phyloP scores from a whole-genome alignment of 225 moss, liverwort and hornwort species.

The Lunularia cruciata region DNA sequence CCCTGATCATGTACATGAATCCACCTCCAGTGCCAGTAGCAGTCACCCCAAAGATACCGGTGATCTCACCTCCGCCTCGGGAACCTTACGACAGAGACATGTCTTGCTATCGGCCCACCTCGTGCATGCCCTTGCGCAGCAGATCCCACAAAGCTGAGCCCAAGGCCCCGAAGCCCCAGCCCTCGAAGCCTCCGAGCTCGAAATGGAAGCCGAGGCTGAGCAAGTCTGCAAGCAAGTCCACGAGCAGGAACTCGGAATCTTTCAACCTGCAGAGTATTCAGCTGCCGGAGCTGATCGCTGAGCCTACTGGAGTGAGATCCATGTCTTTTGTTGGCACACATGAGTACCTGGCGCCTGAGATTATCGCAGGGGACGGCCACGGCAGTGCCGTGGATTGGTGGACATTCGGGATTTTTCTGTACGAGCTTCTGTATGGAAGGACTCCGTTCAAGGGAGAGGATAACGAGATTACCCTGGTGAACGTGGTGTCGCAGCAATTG shows the following conservation, averaged over 20 bases:
- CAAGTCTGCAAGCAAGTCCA: slow-evolving; percentile 40
- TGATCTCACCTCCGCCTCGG: slow-evolving; percentile 24
- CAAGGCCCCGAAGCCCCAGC: slow-evolving; percentile 8
- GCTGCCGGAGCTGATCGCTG: slow-evolving; percentile 85
- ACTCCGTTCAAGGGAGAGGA: slow-evolving; percentile 89
- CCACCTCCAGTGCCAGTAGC: no score
- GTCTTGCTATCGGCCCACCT: slow-evolving; percentile 9
- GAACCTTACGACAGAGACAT: slow-evolving; percentile 2
- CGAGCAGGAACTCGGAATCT: slow-evolving; percentile 55
- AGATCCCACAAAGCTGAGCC: slow-evolving; percentile 19
- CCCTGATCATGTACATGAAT: slow-evolving; percentile 63
- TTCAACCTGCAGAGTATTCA: slow-evolving; percentile 30
- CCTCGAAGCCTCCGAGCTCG: slow-evolving; percentile 1
- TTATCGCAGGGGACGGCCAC: slow-evolving; percentile 89
- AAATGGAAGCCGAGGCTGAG: slow-evolving; percentile 25
- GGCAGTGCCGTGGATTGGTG: slow-evolving; percentile 99
- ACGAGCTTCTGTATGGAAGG: slow-evolving; percentile 79
- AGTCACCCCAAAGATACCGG: neutral
- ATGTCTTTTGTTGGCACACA: slow-evolving; percentile 96
- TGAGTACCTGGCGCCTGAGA: slow-evolving; percentile 93
- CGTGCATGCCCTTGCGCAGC: slow-evolving; percentile 27
- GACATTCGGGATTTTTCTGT: slow-evolving; percentile 95
- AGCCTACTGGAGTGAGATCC: slow-evolving; percentile 86
- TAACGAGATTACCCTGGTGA: slow-evolving; percentile 84
- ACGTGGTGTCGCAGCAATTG: slow-evolving; percentile 79